These are phyloP conservation scores for Aurinia saxatilis DNA, from an alignment of 345 rosid species.

Conservation along the genomic window DNA sequence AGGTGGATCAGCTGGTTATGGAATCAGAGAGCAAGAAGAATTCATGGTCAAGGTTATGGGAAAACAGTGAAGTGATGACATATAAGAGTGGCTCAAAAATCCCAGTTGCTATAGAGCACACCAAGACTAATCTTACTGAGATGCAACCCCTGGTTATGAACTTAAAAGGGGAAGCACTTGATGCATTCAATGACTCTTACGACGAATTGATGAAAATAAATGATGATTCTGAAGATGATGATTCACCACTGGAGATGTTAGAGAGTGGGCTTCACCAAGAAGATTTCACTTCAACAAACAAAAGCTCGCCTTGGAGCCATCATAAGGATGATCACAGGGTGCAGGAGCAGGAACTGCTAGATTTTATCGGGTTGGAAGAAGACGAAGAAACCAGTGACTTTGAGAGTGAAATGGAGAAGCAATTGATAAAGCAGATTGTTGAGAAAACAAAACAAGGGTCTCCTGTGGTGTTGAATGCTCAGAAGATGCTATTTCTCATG, in stretches of 20 bases:
- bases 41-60: conserved; percentile 31
- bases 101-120: conserved; percentile 27
- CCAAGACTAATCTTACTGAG: conserved; percentile 19
- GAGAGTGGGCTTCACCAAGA: conserved; percentile 23
- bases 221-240: conserved; percentile 55
- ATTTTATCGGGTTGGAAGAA: conserved; percentile 17
- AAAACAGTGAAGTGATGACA: conserved; percentile 23
- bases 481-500: conserved; percentile 44
- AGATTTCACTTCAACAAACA: conserved; percentile 22
- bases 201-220: conserved; percentile 60
- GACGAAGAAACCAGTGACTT: conserved; percentile 47
- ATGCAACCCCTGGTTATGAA: conserved; percentile 58
- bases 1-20: conserved; percentile 37
- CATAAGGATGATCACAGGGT: not conserved
- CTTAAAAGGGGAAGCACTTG: conserved; percentile 69
- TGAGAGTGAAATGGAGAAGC: conserved; percentile 59
- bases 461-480: conserved; percentile 67
- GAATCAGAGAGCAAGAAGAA: conserved; percentile 40
- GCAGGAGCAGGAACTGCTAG: conserved; percentile 31
- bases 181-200: conserved; percentile 65
- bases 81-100: conserved; percentile 17
- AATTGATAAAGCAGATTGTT: conserved; percentile 69
- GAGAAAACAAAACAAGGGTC: conserved; percentile 80
- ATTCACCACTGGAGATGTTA: conserved; percentile 25
- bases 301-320: conserved; percentile 22